These are phyloP conservation scores for Terana coerulea DNA, from an alignment of 768 basidiomycete genomes.

Conservation along the genomic window DNA sequence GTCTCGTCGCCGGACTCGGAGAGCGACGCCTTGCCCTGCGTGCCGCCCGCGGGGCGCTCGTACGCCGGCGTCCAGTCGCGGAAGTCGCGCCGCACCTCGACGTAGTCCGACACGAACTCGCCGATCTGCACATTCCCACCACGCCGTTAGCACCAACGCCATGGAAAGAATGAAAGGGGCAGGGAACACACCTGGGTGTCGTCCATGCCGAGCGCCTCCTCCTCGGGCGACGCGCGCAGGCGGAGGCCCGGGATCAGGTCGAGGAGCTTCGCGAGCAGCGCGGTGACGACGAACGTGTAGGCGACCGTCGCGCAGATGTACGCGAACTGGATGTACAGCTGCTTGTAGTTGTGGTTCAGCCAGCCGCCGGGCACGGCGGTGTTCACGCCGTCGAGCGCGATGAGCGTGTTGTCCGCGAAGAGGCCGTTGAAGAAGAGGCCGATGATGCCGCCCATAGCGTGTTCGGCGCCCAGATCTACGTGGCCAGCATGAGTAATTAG, in stretches of 20 bases:
- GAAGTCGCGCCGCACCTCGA: constrained; percentile 63
- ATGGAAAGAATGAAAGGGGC: background rate
- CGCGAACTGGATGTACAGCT: constrained; percentile 76
- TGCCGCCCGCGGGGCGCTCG: constrained; percentile 2
- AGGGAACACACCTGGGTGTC: constrained; percentile 60
- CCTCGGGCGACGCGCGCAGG: constrained; percentile 60
- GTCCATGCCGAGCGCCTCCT: constrained; percentile 81
- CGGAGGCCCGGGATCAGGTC: constrained; percentile 74
- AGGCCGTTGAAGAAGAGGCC: constrained; percentile 80
- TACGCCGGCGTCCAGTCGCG: constrained; percentile 46
- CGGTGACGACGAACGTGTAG: constrained; percentile 71
- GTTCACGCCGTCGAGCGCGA: constrained; percentile 75
- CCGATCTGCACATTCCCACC: constrained; percentile 37
- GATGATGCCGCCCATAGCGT: constrained; percentile 80
- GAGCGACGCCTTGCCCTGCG: background rate
- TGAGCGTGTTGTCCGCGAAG: constrained; percentile 78
- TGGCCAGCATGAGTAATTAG: too few species aligned
- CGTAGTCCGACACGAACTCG: constrained; percentile 49
- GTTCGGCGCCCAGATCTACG: constrained; percentile 91
- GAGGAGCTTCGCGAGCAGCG: constrained; percentile 77
- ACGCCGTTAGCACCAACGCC: constrained; percentile 26
- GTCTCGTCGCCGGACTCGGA: constrained; percentile 8
- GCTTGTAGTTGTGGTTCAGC: constrained; percentile 78
- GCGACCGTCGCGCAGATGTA: constrained; percentile 74
- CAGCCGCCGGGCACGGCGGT: constrained; percentile 72